phyloP scores from a whole-genome alignment of 2,329 filamentous ascomycete genomes.

The Teratosphaeria epicoccoides region DNA sequence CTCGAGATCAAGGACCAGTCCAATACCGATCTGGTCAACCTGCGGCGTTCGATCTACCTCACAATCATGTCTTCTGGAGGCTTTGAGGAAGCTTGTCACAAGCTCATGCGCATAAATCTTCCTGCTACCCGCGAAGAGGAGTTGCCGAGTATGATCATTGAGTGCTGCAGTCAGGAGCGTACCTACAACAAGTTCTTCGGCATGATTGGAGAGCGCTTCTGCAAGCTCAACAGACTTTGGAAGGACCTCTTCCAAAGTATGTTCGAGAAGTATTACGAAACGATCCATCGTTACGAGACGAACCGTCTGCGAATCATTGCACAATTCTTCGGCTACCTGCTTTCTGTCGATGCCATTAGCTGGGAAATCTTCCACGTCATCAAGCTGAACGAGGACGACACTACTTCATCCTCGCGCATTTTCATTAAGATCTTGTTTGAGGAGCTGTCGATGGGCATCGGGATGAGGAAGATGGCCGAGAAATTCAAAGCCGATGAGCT shows the following conservation, averaged over 20 bases:
- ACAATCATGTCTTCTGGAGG: constrained; percentile 96
- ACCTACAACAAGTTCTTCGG: constrained; percentile 98
- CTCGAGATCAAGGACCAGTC: constrained; percentile 97
- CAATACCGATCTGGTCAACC: constrained; percentile 87
- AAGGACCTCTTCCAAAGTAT: constrained; percentile 81
- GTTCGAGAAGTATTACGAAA: constrained; percentile 91
- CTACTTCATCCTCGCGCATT: constrained; percentile 89
- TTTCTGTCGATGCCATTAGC: constrained; percentile 77
- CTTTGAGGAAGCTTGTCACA: constrained; percentile 94
- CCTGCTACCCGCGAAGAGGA: constrained; percentile 80
- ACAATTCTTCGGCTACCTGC: constrained; percentile 83
- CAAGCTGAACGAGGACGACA: constrained; percentile 92
- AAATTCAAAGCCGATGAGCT: constrained; percentile 70
- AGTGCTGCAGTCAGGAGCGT: constrained; percentile 91
- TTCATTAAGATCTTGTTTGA: constrained; percentile 98
- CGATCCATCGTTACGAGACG: constrained; percentile 93
- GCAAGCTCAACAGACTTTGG: constrained; percentile 93
- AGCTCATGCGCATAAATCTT: constrained; percentile 78
- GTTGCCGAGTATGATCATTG: constrained; percentile 90
- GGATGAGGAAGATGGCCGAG: constrained; percentile 66
- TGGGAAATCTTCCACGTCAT: constrained; percentile 83
- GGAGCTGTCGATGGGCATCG: constrained; percentile 76
- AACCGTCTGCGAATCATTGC: constrained; percentile 92
- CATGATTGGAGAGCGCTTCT: constrained; percentile 84
- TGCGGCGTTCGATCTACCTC: constrained; percentile 88